These are phyloP conservation scores for Kodamaea derodonti DNA, from an alignment of 1,139 yeast genomes.

Conservation along the genomic window DNA sequence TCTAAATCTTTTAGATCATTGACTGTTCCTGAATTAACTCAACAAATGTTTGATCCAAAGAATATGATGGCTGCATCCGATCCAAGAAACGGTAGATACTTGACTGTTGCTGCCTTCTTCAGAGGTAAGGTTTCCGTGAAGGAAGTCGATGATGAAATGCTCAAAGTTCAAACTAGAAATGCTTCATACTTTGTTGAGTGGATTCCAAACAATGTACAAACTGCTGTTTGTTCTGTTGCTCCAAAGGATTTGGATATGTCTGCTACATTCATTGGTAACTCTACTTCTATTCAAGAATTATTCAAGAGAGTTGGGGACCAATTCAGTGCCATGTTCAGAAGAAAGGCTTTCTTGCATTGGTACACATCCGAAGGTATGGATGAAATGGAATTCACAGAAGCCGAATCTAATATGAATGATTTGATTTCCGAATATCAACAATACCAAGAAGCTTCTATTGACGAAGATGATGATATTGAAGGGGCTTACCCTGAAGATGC, in stretches of 20 bases:
- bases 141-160: slow-evolving; percentile 94
- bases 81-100: slow-evolving; percentile 85
- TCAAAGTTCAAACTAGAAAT: slow-evolving; percentile 76
- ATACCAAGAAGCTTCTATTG: slow-evolving; percentile 80
- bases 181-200: slow-evolving; percentile 86
- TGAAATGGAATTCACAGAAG: slow-evolving; percentile 88
- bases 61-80: slow-evolving; percentile 96
- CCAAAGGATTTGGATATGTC: slow-evolving; percentile 84
- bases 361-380: slow-evolving; percentile 95
- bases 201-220: slow-evolving; percentile 96
- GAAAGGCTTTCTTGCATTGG: slow-evolving; percentile 96
- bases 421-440: slow-evolving; percentile 88
- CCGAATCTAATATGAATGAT: slow-evolving; percentile 79
- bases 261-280: slow-evolving; percentile 89
- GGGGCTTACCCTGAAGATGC: slow-evolving; percentile 54
- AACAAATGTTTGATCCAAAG: slow-evolving; percentile 86
- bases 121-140: slow-evolving; percentile 89
- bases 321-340: slow-evolving; percentile 87
- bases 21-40: slow-evolving; percentile 87
- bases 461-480: slow-evolving; percentile 68
- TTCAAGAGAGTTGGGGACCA: slow-evolving; percentile 88
- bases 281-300: slow-evolving; percentile 87
- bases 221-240: slow-evolving; percentile 87
- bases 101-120: slow-evolving; percentile 92
- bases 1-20: slow-evolving; percentile 79